A percentile compares a stretch with the other conserved stretches of the same genome.
phyloP scores from a whole-genome alignment of 768 basidiomycete genomes.

The Scleroderma bovista region DNA sequence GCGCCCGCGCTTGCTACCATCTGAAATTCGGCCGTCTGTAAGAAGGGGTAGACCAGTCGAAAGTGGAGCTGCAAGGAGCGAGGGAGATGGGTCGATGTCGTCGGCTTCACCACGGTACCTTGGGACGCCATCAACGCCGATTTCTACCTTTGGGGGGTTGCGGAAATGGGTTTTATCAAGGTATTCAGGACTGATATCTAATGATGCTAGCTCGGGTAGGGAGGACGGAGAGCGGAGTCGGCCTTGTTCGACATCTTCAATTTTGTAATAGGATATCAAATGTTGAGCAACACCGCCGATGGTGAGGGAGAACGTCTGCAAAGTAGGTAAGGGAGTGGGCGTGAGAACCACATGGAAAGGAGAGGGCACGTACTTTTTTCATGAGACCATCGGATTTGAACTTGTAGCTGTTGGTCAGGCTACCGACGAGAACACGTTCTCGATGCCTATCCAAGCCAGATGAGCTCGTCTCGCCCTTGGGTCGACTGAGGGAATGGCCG shows the following conservation, averaged over 20 bases:
- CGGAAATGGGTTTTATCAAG: slow-evolving; percentile 90
- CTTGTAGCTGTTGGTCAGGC: slow-evolving; percentile 88
- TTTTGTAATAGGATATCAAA: slow-evolving; percentile 90
- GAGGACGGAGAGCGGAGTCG: slow-evolving; percentile 85
- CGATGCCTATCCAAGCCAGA: slow-evolving; percentile 60
- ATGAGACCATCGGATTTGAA: slow-evolving; percentile 92
- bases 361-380: slow-evolving; percentile 74
- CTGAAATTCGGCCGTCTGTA: slow-evolving; percentile 40
- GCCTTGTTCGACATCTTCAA: slow-evolving; percentile 86
- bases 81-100: slow-evolving; percentile 48
- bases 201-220: slow-evolving; percentile 76
- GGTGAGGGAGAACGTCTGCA: slow-evolving; percentile 85
- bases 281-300: slow-evolving; percentile 85
- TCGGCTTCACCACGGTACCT: slow-evolving; percentile 83
- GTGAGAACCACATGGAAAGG: slow-evolving; percentile 23
- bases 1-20: slow-evolving; percentile 39
- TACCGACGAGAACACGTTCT: slow-evolving; percentile 82
- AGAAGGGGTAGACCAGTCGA: slow-evolving; percentile 46
- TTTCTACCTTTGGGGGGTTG: slow-evolving; percentile 82
- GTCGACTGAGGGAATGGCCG: slow-evolving; percentile 54
- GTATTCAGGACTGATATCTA: slow-evolving; percentile 85
- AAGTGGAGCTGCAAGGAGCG: slow-evolving; percentile 36
- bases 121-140: slow-evolving; percentile 76
- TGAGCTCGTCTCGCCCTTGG: slow-evolving; percentile 47
- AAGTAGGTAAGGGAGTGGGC: background rate